Base-by-base conservation (phyloP, 2,329 filamentous ascomycete species). In the Chrysoporthe puriensis region DNA sequence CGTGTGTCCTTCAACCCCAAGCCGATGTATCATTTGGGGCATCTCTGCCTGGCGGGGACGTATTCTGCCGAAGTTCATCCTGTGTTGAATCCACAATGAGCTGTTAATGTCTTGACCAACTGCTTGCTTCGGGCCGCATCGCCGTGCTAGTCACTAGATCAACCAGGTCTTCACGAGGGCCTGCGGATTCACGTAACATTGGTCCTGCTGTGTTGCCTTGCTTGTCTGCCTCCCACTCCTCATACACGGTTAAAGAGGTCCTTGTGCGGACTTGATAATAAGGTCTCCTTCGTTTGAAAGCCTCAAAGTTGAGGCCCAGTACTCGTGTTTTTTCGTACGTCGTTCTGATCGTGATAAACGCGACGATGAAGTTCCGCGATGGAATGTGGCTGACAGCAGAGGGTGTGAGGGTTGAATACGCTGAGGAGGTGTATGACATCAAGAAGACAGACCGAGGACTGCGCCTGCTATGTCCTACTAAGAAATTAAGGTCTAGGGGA, bases 301-400 rank as follows among this genome's bases (percentile, higher is more conserved):
- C 42, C 21, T 61, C 62, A 44, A 43, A 65, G 62, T 48, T 57
- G 62, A 56, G 26, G 42, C 2, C 21, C 36, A n/a, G 32, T 6
- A 9, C 18, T 42, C 26, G 54, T 44, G 34, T 18, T 58, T 11
- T 44, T 6, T 67, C 4, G 46, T 26, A 18, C 36, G 9, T 32
- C 2, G n/a, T 7, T 8, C 14, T 11, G 16, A n/a, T 7, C 2
- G 16, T 21, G 44, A 8, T 14, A 13, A 34, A 2, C 5, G 5
- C 44, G 8, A 52, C 72, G 56, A 88, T 88, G 86, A 88, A 86
- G 79, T 88, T 88, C 72, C 85, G 86, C 71, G 86, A 88, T 84
- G 85, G 85, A 71, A 89, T 90, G 88, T 91, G 89, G 89, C 80
- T 90, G 61, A 82, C 84, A 54, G 87, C 85, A 66, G 85, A 88